Conservation (phyloP, 2,329 filamentous ascomycete genomes). For the Dothiorella sarmentorum region DNA sequence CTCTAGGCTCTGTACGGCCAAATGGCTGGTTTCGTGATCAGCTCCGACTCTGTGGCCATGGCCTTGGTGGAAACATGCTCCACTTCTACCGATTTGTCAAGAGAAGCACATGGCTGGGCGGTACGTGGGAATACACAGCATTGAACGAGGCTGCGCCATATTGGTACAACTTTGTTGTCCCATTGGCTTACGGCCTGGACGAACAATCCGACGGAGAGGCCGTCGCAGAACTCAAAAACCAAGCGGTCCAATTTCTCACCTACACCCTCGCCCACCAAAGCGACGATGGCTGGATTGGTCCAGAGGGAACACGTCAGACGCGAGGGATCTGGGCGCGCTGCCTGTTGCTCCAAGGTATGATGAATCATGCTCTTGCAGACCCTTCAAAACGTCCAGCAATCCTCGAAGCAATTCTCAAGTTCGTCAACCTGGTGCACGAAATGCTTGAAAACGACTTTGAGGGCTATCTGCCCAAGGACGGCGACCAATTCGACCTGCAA, state of each 20-base stretch:
- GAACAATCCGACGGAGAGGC: conserved; percentile 33
- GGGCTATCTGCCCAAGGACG: conserved; percentile 47
- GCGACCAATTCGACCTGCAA: conserved; percentile 30
- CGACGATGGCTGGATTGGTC: conserved; percentile 58
- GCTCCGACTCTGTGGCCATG: conserved; percentile 47
- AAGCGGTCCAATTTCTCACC: conserved; percentile 46
- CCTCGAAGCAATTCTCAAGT: conserved; percentile 50
- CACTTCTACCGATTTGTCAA: conserved; percentile 56
- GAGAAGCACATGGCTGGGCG: conserved; percentile 52
- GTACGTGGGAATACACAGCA: conserved; percentile 49
- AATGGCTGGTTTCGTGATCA: conserved; percentile 53
- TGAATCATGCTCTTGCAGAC: conserved; percentile 50
- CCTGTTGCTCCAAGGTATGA: conserved; percentile 51
- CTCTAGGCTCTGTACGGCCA: conserved; percentile 34
- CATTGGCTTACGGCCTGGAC: conserved; percentile 51
- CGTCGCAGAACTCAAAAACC: conserved; percentile 40
- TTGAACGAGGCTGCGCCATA: conserved; percentile 57
- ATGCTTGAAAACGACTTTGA: conserved; percentile 55
- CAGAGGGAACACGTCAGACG: conserved; percentile 41
- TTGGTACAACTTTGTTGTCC: conserved; percentile 58
- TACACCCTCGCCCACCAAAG: conserved; percentile 49
- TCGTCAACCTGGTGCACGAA: conserved; percentile 48
- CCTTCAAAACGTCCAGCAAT: conserved; percentile 41
- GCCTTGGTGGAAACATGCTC: conserved; percentile 52
- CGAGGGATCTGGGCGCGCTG: conserved; percentile 54